phyloP scores from a whole-genome alignment of 768 basidiomycete species.

The Agaricus sinodeliciosus region DNA sequence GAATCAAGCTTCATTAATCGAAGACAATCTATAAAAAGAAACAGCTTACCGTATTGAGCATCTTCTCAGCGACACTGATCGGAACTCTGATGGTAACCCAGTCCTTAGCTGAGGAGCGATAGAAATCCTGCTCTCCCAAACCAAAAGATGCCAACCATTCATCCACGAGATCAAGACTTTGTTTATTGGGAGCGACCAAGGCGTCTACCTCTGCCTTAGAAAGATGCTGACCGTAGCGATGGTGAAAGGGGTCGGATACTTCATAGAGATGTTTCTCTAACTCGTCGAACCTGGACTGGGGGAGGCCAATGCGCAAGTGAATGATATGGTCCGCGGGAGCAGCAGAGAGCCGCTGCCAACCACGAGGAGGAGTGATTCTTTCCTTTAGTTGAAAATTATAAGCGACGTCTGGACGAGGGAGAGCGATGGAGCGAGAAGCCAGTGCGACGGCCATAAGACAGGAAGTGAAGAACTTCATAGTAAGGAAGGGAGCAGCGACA shows the following conservation, averaged over 20 bases:
- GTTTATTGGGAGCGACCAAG: conserved; percentile 50
- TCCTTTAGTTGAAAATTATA: conserved; percentile 38
- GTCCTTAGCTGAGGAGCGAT: conserved; percentile 59
- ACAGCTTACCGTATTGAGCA: conserved; percentile 59
- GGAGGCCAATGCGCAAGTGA: conserved; percentile 51
- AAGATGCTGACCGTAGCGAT: conserved; percentile 49
- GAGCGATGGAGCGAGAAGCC: conserved; percentile 12
- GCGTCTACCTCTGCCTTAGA: conserved; percentile 61
- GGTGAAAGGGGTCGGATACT: conserved; percentile 50
- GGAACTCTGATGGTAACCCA: conserved; percentile 61
- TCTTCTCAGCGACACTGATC: conserved; percentile 53
- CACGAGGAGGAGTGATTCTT: conserved; percentile 27
- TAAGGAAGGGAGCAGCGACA: conserved; percentile 1
- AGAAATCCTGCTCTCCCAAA: conserved; percentile 37
- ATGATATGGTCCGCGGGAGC: conserved; percentile 42
- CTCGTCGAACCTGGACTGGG: conserved; percentile 41
- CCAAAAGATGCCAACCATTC: conserved; percentile 59
- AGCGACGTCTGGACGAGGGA: conserved; percentile 15
- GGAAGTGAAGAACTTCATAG: conserved; percentile 9
- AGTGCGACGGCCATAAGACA: conserved; percentile 5
- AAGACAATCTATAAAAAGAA: not conserved
- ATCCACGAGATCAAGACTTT: conserved; percentile 46
- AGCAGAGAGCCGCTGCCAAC: conserved; percentile 33
- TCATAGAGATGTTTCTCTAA: conserved; percentile 49
- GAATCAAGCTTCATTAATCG: not conserved